phyloP scores from a whole-genome alignment of 768 basidiomycete species.

The Amanita subjunquillea region DNA sequence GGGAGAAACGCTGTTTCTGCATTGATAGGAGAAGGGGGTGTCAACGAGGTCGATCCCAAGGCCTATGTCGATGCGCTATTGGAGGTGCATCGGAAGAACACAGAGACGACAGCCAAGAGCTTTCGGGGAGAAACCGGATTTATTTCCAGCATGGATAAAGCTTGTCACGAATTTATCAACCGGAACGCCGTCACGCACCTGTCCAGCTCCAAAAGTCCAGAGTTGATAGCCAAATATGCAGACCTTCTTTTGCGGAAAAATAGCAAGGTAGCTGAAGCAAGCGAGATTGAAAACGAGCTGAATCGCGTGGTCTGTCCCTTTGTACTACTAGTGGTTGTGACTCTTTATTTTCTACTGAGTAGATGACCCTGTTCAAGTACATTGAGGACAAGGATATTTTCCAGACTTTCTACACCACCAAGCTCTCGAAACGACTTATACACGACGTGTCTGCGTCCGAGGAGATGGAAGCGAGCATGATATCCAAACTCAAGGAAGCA shows the following conservation, averaged over 20 bases:
- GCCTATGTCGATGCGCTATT: conserved; percentile 89
- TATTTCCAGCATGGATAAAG: conserved; percentile 87
- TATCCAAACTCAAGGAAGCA: conserved; percentile 91
- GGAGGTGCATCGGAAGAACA: conserved; percentile 87
- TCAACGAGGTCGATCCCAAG: conserved; percentile 76
- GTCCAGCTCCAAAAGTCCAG: conserved; percentile 84
- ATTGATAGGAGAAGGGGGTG: conserved; percentile 45
- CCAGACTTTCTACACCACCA: conserved; percentile 95
- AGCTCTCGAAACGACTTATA: conserved; percentile 87
- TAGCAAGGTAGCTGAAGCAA: conserved; percentile 91
- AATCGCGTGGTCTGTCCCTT: conserved; percentile 68
- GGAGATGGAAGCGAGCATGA: conserved; percentile 96
- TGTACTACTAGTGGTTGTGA: conserved; percentile 24
- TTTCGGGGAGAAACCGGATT: conserved; percentile 93
- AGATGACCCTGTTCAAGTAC: conserved; percentile 99
- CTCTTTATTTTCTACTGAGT: conserved; percentile 16
- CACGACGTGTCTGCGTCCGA: conserved; percentile 88
- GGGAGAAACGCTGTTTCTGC: conserved; percentile 78
- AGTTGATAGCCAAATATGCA: conserved; percentile 85
- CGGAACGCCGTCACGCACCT: conserved; percentile 81
- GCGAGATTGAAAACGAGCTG: conserved; percentile 80
- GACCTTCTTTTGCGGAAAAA: conserved; percentile 86
- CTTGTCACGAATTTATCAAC: conserved; percentile 93
- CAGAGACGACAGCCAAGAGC: conserved; percentile 76
- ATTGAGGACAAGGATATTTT: conserved; percentile 99